A percentile compares a stretch with the other conserved stretches of the same genome.
These are phyloP conservation scores for Sugiyamaella smithiae DNA, from an alignment of 805 yeast species.

Conservation along the genomic window DNA sequence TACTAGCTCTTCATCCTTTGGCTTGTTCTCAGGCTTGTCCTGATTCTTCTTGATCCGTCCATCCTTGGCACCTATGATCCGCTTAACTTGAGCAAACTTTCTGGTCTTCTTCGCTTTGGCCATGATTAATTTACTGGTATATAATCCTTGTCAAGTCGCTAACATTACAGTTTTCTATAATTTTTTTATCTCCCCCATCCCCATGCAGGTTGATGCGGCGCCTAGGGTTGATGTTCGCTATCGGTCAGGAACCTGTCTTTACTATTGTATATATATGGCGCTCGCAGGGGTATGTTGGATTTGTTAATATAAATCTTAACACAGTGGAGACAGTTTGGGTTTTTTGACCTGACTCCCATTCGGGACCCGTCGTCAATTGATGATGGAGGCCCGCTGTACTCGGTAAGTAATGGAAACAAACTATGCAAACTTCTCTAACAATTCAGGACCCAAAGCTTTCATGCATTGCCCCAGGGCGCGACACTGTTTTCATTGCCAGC, in stretches of 20 bases:
- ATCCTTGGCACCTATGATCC: constrained; percentile 73
- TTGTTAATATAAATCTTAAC: constrained; percentile 7
- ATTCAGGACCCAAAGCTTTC: constrained; percentile 59
- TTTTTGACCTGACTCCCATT: constrained; percentile 80
- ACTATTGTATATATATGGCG: too few species aligned
- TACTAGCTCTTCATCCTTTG: constrained; percentile 72
- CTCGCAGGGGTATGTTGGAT: too few species aligned
- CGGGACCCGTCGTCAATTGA: constrained; percentile 74
- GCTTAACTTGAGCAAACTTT: constrained; percentile 91
- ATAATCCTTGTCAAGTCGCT: not conserved
- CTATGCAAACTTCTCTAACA: not conserved
- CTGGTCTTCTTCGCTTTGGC: constrained; percentile 97
- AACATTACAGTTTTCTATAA: not conserved
- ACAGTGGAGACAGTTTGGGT: constrained; percentile 78
- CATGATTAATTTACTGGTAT: too few species aligned
- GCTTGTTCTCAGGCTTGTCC: constrained; percentile 37
- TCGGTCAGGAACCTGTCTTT: too few species aligned
- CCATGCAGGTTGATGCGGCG: too few species aligned
- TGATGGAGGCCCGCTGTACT: constrained; percentile 57
- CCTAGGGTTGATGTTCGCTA: too few species aligned
- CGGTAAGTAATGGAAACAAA: constrained; percentile 35
- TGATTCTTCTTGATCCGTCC: constrained; percentile 39
- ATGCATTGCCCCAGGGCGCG: constrained; percentile 57
- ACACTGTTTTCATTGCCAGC: constrained; percentile 57
- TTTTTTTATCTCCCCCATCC: not conserved